Percentiles rank a stretch among this genome's conserved stretches.
Conservation (phyloP, 2,329 filamentous ascomycete species). For the Fusarium gaditjirri region DNA sequence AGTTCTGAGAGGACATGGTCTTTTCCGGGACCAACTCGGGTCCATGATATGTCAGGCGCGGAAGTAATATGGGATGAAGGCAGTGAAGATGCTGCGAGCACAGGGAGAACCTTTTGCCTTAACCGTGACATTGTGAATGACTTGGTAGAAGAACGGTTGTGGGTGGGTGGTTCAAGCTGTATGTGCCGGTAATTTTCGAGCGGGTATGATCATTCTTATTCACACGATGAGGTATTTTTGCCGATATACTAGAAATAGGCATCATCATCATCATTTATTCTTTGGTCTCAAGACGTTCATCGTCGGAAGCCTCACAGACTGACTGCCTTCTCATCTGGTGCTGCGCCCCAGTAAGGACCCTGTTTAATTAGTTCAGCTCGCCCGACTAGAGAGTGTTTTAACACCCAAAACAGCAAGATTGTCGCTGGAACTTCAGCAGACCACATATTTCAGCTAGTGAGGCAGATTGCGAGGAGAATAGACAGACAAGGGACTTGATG, state of each 20-base stretch:
- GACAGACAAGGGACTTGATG: not conserved
- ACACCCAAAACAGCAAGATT: slow-evolving; percentile 28
- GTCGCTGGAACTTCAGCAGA: not conserved
- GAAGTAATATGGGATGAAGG: slow-evolving; percentile 26
- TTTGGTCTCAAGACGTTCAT: not conserved
- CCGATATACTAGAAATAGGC: not conserved
- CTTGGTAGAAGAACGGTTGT: not conserved
- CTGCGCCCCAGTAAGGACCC: slow-evolving; percentile 26
- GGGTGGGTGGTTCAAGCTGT: not conserved
- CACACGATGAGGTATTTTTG: not conserved
- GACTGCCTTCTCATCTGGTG: slow-evolving; percentile 15
- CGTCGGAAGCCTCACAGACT: slow-evolving; percentile 5
- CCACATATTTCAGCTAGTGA: slow-evolving; percentile 16
- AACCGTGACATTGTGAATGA: slow-evolving; percentile 25
- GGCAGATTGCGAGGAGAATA: slow-evolving; percentile 9
- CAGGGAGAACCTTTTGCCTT: slow-evolving; percentile 21
- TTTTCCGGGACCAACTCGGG: slow-evolving; percentile 12
- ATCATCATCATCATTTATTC: not conserved
- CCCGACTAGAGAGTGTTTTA: slow-evolving; percentile 13
- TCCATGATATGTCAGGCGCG: slow-evolving; percentile 30
- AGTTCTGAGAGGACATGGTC: slow-evolving; percentile 33
- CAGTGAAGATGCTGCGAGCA: slow-evolving; percentile 14
- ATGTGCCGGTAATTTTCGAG: not conserved
- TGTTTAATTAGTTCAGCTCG: slow-evolving; percentile 22
- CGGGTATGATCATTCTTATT: not conserved